Base-by-base conservation (phyloP, 305 asterid genomes). In the Ajuga reptans region DNA sequence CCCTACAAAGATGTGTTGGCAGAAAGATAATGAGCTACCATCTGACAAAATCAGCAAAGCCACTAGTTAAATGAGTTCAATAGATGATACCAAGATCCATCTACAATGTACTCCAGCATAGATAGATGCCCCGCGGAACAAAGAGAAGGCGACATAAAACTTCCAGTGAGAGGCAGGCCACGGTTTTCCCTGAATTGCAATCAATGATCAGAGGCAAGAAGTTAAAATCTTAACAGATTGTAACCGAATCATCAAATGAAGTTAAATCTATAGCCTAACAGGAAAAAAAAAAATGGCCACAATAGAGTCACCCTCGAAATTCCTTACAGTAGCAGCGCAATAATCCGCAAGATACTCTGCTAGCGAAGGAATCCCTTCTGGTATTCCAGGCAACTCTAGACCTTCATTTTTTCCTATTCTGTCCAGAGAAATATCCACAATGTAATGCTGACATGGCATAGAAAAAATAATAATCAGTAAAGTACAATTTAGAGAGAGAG, bases 71-170 rank as follows among this genome's bases (percentile, higher is more conserved):
- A 49, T n/a, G 53, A 71, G 72, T 68, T 71, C 17, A 45, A 27
- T 62, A 51, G 72, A 9, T 12, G 37, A 50, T 84, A 93, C 99
- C 94, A 86, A 75, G 72, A 90, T 83, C 89, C 90, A 93, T 87
- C 98, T 84, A 71, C 78, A 72, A 73, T 90, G 98, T 46, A 93
- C 85, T 69, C 98, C 96, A 42, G 98, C 92, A 73, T 51, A 84
- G 73, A 93, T 90, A 65, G 97, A 87, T 75, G 95, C 96, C 43
- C 86, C 97, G 47, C 98, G 97, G 78, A 93, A 93, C 68, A 93
- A 78, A 6, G 96, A 87, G 76, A 93, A 93, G 64, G 98, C 95
- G 47, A 93, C 69, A 69, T 90, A 93, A 70, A 90, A 93, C 82
- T 87, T 93, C 98, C 98, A 93, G 15, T 86, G 78, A 76, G 83